These are phyloP conservation scores for Hysterium pulicare DNA, from an alignment of 2,329 filamentous ascomycete genomes.

Conservation along the genomic window DNA sequence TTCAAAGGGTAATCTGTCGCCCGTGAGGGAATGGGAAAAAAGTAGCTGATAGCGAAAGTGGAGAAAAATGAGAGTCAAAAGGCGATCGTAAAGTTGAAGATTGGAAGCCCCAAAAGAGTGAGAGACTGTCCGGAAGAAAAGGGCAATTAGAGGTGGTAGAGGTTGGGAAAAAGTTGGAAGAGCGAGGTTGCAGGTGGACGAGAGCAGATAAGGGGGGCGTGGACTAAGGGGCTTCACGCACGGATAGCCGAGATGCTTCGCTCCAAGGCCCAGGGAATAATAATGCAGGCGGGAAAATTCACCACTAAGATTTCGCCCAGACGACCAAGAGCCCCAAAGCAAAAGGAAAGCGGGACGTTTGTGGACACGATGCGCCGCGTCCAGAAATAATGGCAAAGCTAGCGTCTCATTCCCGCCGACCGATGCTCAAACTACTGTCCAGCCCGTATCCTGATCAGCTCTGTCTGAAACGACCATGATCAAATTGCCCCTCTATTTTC, in stretches of 20 bases:
- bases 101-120: conserved; percentile 8
- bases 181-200: conserved; percentile 7
- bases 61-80: background rate
- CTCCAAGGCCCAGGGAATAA: too few species aligned
- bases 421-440: too few species aligned
- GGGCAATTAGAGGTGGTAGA: conserved; percentile 6
- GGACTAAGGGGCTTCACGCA: too few species aligned
- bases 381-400: too few species aligned
- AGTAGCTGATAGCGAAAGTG: conserved; percentile 5
- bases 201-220: conserved; percentile 11
- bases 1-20: too few species aligned
- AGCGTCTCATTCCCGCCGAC: too few species aligned
- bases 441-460: too few species aligned
- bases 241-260: too few species aligned
- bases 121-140: conserved; percentile 1
- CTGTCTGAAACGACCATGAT: background rate
- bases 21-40: conserved; percentile 4
- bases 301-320: too few species aligned
- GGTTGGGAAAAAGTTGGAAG: conserved; percentile 9
- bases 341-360: too few species aligned
- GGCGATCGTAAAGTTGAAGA: conserved; percentile 7
- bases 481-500: conserved; percentile 3
- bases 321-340: too few species aligned
- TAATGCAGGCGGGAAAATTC: background rate
- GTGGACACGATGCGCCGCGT: too few species aligned